Base-by-base conservation (phyloP, 306 rosid species). In the Rosa lucieae region DNA sequence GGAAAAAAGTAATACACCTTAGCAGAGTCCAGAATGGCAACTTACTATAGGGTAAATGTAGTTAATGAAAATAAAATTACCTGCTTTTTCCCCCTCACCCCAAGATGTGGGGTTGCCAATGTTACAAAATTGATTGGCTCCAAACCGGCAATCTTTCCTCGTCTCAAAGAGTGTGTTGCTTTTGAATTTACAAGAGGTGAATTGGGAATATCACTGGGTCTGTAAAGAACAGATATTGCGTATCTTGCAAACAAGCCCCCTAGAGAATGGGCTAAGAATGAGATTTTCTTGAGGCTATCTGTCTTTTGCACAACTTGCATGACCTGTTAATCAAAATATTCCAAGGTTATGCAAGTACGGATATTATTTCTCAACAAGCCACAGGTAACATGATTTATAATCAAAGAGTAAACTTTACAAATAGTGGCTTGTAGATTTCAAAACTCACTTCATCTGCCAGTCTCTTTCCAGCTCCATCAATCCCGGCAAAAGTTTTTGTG, bases 181-280 rank as follows among this genome's bases (percentile, higher is more conserved):
- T 77, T 77, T 62, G 85, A 79, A 79, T 76, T 86, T 83, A 79
- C 86, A 55, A 18, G 63, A 5, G 2, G 15, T 69, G 78, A 78
- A 76, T 81, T 79, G 49, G 55, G 77, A 75, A 56, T 77, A 85
- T 87, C 90, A 69, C 63, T 63, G 44, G 67, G 83, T 69, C 89
- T 89, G 87, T 89, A 91, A 72, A 92, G 98, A 76, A 88, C 93
- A 63, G 92, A 82, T 76, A 91, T 67, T 46, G 99, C 98, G 80
- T 88, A 88, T 95, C 99, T 89, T 78, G 99, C 92, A 84, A 95
- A 85, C 90, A 95, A 82, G 63, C 99, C 99, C 74, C 99, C 99
- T 62, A 95, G 89, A 84, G 99, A 95, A 87, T 95, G 99, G 46
- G 97, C 93, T 65, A 95, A 92, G 83, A 95, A 89, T 69, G 99